These are phyloP conservation scores for Xylaria sp. DNA, from an alignment of 2,329 filamentous ascomycete species.

Conservation along the genomic window DNA sequence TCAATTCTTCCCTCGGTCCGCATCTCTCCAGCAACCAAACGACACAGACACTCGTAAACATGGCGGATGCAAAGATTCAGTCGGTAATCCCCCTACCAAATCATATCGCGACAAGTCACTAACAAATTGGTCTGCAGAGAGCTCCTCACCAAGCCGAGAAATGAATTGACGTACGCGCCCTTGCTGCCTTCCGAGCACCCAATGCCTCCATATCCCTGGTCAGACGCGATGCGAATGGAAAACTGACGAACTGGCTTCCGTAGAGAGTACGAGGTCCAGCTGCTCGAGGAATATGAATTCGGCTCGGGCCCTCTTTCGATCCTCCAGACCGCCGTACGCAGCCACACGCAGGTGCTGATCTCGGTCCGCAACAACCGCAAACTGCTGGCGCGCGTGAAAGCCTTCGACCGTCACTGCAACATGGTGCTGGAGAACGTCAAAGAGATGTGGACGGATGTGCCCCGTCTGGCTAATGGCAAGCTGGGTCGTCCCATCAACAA, in stretches of 20 bases:
- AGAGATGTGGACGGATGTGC: slow-evolving; percentile 99
- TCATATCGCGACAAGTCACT: background rate
- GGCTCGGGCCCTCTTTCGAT: slow-evolving; percentile 81
- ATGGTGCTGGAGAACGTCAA: slow-evolving; percentile 97
- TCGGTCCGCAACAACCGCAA: slow-evolving; percentile 98
- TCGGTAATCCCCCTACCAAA: slow-evolving; percentile 35
- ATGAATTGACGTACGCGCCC: slow-evolving; percentile 76
- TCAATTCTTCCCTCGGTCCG: slow-evolving; percentile 2
- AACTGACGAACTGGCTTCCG: slow-evolving; percentile 12
- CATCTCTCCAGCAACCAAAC: slow-evolving; percentile 1
- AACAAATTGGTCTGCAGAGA: slow-evolving; percentile 51
- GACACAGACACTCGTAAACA: slow-evolving; percentile 14
- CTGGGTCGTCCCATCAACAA: slow-evolving; percentile 91
- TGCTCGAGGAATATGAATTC: slow-evolving; percentile 71
- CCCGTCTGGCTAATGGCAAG: slow-evolving; percentile 74
- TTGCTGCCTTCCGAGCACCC: background rate
- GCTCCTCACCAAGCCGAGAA: slow-evolving; percentile 80
- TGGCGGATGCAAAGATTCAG: slow-evolving; percentile 58
- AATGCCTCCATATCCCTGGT: slow-evolving; percentile 8
- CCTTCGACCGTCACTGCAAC: slow-evolving; percentile 98
- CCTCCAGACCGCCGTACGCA: slow-evolving; percentile 91
- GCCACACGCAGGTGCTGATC: slow-evolving; percentile 92
- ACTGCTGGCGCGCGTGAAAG: slow-evolving; percentile 93
- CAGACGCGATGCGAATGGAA: slow-evolving; percentile 2
- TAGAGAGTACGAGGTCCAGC: slow-evolving; percentile 50